Base-by-base conservation (phyloP, 2,329 filamentous ascomycete genomes). In the Anisogramma anomala region DNA sequence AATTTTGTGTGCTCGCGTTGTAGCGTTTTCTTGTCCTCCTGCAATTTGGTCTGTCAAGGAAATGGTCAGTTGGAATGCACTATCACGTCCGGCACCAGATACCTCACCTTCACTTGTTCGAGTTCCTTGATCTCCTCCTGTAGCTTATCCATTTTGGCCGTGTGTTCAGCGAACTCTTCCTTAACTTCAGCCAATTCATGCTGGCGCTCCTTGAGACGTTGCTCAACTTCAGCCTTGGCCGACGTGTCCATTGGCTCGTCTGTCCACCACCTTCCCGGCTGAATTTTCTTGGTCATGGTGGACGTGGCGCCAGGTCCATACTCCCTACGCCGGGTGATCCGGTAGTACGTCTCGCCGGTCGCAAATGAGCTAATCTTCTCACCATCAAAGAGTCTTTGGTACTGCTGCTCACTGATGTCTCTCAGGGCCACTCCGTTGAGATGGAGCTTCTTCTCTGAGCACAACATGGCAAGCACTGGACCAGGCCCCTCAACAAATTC, bases 401-500 rank as follows among this genome's bases (percentile, higher is more conserved):
- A 85, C 50, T 86, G 78, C 28, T 72, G 67, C 23, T 84, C 73
- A 2, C 60, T 73, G 25, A 88, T 75, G 8, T 84, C 76, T 4
- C 58, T 58, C 11, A 78, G 63, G 13, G 74, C 68, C 33, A 89
- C 71, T 0, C 77, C 85, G 5, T 80, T 79, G 19, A 67, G 64
- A 52, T 94, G 77, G 6, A 95, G 60, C 39, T 66, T 71, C 43
- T 72, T 75, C 50, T 84, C 80, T 10, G 77, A 72, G 58, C 87
- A 95, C 17, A 98, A 72, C 82, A 94, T 91, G 6, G 85, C 82
- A 25, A 96, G 64, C 1, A 98, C 84, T 2, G 84, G 73, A 1
- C 81, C 77, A 0, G 93, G 93, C 0, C 89, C 91, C 25, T 79
- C 71, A 5, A 98, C 56, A 44, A 74, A 84, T 54, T 96, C 83